Percentiles rank a stretch among this genome's conserved stretches.
phyloP scores from a whole-genome alignment of 345 rosid species.

The Syzygium aromaticum region DNA sequence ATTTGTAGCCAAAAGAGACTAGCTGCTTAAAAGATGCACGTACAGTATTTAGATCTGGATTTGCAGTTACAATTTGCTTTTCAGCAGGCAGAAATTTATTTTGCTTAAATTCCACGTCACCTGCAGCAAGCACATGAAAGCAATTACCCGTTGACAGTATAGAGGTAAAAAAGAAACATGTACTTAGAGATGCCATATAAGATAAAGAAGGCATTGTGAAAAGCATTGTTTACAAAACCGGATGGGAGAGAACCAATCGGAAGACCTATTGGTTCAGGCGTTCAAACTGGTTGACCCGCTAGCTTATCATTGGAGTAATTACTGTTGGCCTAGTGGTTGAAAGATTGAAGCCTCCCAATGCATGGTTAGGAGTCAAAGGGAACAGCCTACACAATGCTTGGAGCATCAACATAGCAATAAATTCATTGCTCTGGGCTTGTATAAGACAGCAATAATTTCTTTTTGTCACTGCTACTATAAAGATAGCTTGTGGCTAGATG shows the following conservation, averaged over 20 bases:
- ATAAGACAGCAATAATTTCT: neutral
- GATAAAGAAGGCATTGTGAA: neutral
- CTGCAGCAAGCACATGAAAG: conserved; percentile 22
- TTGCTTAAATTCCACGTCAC: conserved; percentile 95
- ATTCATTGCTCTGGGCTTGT: neutral
- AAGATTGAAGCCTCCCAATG: neutral
- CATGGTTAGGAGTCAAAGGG: neutral
- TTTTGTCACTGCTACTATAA: neutral
- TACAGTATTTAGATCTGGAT: conserved; percentile 75
- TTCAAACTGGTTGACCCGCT: neutral
- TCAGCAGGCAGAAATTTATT: conserved; percentile 69
- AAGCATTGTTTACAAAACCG: neutral
- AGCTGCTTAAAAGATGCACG: neutral
- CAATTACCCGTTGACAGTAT: neutral
- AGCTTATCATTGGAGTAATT: neutral
- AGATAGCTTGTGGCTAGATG: neutral
- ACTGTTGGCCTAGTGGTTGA: neutral
- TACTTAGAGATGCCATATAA: neutral
- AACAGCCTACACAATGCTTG: neutral
- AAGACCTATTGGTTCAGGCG: neutral
- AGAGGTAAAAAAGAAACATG: neutral
- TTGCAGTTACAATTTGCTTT: conserved; percentile 78
- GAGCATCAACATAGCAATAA: neutral
- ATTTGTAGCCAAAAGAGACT: neutral
- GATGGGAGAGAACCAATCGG: neutral